Evolutionary conservation across 1,284 basidiomycete species (phyloP).

Genomic region (Singerocomus inundabilis): DNA sequence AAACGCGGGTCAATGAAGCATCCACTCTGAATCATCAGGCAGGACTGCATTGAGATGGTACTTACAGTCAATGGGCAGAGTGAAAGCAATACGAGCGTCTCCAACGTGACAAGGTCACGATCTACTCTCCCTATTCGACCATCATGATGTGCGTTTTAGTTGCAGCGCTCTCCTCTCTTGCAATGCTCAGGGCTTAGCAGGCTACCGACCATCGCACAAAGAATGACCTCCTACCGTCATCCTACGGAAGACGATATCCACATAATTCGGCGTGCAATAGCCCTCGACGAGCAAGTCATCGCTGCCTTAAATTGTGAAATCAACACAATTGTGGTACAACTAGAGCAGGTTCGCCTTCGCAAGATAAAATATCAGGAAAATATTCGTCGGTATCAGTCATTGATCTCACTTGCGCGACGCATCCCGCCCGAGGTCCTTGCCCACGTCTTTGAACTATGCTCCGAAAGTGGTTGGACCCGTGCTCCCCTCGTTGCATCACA

Average conservation of each 20-base stretch:
- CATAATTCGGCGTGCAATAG: slow-evolving; percentile 35
- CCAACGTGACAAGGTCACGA: slow-evolving; percentile 25
- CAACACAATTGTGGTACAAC: slow-evolving; percentile 37
- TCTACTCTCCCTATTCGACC: not conserved
- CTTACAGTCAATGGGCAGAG: slow-evolving; percentile 15
- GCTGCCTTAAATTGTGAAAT: slow-evolving; percentile 44
- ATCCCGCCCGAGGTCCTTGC: slow-evolving; percentile 57
- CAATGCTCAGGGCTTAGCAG: slow-evolving; percentile 8
- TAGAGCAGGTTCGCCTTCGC: slow-evolving; percentile 45
- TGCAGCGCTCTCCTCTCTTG: not conserved
- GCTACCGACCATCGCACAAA: slow-evolving; percentile 10
- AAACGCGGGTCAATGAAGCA: slow-evolving; percentile 64
- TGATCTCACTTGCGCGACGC: slow-evolving; percentile 54
- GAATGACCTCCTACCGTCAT: slow-evolving; percentile 19
- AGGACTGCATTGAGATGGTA: slow-evolving; percentile 8
- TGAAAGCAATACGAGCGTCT: not conserved
- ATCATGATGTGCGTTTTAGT: slow-evolving; percentile 14
- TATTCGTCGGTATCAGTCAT: slow-evolving; percentile 46
- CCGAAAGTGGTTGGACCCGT: slow-evolving; percentile 50
- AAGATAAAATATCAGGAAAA: slow-evolving; percentile 40
- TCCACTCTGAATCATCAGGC: slow-evolving; percentile 86
- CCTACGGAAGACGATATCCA: slow-evolving; percentile 33
- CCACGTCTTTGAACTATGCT: slow-evolving; percentile 52
- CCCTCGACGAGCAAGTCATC: slow-evolving; percentile 42
- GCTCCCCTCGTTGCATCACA: slow-evolving; percentile 57